phyloP scores from a whole-genome alignment of 2,329 filamentous ascomycete genomes.

The Aspergillus costaricaensis region DNA sequence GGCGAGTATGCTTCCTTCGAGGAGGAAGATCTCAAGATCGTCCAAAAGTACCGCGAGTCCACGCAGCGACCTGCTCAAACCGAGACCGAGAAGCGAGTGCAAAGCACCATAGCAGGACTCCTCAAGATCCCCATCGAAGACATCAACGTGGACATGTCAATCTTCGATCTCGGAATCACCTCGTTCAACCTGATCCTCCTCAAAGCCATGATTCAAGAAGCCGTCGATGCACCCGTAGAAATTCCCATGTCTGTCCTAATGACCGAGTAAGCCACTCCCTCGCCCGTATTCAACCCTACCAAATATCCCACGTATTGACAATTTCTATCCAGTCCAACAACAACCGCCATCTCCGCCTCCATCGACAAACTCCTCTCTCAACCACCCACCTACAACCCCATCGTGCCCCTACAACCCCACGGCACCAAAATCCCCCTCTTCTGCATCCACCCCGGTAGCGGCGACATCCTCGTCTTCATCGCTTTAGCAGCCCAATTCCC shows the following conservation, averaged over 20 bases:
- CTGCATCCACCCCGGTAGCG: constrained; percentile 39
- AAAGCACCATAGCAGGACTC: constrained; percentile 6
- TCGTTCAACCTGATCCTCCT: constrained; percentile 1
- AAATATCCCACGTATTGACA: no score
- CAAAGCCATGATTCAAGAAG: constrained; percentile 2
- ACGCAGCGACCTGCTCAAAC: neutral
- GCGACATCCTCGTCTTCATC: constrained; percentile 41
- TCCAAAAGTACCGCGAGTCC: constrained; percentile 2
- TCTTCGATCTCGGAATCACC: neutral
- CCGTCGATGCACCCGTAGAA: neutral
- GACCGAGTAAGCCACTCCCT: neutral
- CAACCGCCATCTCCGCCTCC: neutral
- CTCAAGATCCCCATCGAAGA: constrained; percentile 14
- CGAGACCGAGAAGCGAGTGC: neutral
- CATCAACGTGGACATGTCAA: constrained; percentile 11
- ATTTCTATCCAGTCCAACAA: neutral
- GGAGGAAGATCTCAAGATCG: neutral
- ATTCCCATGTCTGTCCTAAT: neutral
- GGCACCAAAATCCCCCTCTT: constrained; percentile 31
- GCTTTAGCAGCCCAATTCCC: constrained; percentile 27
- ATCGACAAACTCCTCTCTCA: neutral
- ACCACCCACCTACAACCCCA: constrained; percentile 15
- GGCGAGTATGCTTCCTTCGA: constrained; percentile 23
- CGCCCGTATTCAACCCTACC: no score
- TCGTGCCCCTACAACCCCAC: constrained; percentile 28